phyloP scores from a whole-genome alignment of 768 basidiomycete genomes.

The Daedaleopsis nitida region DNA sequence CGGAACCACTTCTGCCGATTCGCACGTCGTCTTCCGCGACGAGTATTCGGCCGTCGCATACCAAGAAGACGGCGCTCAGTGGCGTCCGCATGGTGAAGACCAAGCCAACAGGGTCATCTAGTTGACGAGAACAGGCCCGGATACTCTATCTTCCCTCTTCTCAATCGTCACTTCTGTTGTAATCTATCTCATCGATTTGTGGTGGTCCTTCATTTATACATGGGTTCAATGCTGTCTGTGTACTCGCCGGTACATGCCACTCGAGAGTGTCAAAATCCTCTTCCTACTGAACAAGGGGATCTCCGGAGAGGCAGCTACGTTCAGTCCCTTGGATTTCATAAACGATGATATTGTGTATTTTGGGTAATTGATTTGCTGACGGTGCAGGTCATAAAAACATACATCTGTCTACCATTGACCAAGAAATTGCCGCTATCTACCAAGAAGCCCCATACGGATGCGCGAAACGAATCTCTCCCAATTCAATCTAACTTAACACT shows the following conservation, averaged over 20 bases:
- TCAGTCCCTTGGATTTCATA: too few species aligned
- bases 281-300: too few species aligned
- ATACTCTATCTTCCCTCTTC: background rate
- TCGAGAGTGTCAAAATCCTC: background rate
- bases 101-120: background rate
- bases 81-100: constrained; percentile 22
- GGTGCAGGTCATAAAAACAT: background rate
- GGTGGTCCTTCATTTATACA: too few species aligned
- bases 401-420: background rate
- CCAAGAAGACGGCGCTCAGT: constrained; percentile 8
- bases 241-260: background rate
- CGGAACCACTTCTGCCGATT: background rate
- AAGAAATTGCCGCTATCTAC: background rate
- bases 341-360: too few species aligned
- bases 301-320: too few species aligned
- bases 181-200: background rate
- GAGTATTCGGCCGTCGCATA: background rate
- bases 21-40: constrained; percentile 1
- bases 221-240: background rate
- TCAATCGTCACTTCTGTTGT: background rate
- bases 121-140: too few species aligned
- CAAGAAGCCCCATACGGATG: background rate
- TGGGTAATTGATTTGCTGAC: too few species aligned
- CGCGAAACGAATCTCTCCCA: background rate
- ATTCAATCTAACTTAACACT: constrained; percentile 35